Evolutionary conservation across 2,329 filamentous ascomycete genomes (phyloP).

Genomic region (Exophiala lecanii-corni): DNA sequence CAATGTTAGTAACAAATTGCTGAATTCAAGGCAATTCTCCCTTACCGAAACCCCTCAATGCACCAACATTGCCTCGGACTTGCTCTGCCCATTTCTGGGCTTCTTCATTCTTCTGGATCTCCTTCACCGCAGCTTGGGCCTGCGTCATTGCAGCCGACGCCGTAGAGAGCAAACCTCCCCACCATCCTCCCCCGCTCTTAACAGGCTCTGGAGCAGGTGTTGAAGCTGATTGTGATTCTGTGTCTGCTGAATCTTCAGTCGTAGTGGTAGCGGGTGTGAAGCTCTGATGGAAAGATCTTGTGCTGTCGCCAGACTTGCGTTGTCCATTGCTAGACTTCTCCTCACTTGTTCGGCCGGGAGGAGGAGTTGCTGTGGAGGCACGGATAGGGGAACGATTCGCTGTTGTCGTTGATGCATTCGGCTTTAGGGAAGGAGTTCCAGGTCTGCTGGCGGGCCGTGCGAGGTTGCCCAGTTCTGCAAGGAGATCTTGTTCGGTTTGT

Average conservation of each 20-base stretch:
- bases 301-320: constrained; percentile 75
- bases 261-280: constrained; percentile 65
- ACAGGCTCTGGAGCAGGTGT: constrained; percentile 46
- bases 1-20: constrained; percentile 8
- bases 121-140: constrained; percentile 86
- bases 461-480: constrained; percentile 82
- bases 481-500: constrained; percentile 62
- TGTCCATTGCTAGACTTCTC: constrained; percentile 50
- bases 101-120: constrained; percentile 94
- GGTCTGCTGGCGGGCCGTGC: constrained; percentile 67
- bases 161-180: constrained; percentile 79
- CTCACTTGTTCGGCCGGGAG: constrained; percentile 55
- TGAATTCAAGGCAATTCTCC: too few species aligned
- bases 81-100: constrained; percentile 95
- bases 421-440: constrained; percentile 67
- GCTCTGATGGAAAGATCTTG: constrained; percentile 64
- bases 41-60: constrained; percentile 69
- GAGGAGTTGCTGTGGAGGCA: constrained; percentile 47
- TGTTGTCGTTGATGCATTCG: constrained; percentile 48
- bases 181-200: constrained; percentile 71
- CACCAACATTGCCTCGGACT: constrained; percentile 80
- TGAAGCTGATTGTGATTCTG: constrained; percentile 51
- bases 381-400: constrained; percentile 51
- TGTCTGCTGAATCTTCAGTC: constrained; percentile 39
- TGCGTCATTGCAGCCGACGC: constrained; percentile 73